Evolutionary conservation across 2,329 filamentous ascomycete species (phyloP).

Genomic region (Aureobasidium sp.): DNA sequence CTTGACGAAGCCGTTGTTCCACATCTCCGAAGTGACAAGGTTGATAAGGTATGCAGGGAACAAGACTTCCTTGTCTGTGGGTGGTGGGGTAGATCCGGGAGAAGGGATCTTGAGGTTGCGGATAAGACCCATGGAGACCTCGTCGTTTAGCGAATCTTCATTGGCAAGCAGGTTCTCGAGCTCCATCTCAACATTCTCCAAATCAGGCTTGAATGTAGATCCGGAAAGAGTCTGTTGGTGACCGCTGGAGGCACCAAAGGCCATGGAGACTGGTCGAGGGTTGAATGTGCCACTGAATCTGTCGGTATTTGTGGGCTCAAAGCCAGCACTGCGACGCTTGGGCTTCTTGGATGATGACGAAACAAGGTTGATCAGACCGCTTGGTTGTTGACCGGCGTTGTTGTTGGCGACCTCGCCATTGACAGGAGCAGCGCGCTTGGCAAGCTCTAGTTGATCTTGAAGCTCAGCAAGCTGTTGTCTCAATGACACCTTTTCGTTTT

Average conservation of each 20-base stretch:
- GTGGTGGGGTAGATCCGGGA: conserved; percentile 76
- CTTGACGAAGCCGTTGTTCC: conserved; percentile 99
- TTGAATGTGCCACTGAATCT: conserved; percentile 90
- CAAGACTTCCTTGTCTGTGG: conserved; percentile 95
- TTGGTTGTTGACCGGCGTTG: conserved; percentile 47
- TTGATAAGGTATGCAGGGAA: conserved; percentile 99
- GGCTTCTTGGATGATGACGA: conserved; percentile 77
- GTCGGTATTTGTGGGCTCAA: conserved; percentile 77
- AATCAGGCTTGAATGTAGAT: conserved; percentile 68
- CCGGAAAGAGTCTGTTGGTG: conserved; percentile 67
- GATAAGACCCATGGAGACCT: conserved; percentile 93
- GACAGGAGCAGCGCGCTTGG: conserved; percentile 67
- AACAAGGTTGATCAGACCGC: conserved; percentile 90
- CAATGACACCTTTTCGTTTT: conserved; percentile 77
- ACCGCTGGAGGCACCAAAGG: conserved; percentile 57
- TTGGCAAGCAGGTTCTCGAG: conserved; percentile 89
- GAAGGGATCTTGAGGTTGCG: conserved; percentile 93
- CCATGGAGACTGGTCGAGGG: conserved; percentile 94
- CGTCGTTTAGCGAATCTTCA: conserved; percentile 92
- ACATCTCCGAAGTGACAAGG: conserved; percentile 98
- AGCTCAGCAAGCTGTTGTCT: conserved; percentile 84
- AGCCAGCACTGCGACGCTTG: conserved; percentile 85
- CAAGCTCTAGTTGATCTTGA: conserved; percentile 84
- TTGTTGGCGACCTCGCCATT: conserved; percentile 54
- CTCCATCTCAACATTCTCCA: conserved; percentile 91